Base-by-base conservation (phyloP, 2,329 filamentous ascomycete genomes). In the Aschersonia sp. region DNA sequence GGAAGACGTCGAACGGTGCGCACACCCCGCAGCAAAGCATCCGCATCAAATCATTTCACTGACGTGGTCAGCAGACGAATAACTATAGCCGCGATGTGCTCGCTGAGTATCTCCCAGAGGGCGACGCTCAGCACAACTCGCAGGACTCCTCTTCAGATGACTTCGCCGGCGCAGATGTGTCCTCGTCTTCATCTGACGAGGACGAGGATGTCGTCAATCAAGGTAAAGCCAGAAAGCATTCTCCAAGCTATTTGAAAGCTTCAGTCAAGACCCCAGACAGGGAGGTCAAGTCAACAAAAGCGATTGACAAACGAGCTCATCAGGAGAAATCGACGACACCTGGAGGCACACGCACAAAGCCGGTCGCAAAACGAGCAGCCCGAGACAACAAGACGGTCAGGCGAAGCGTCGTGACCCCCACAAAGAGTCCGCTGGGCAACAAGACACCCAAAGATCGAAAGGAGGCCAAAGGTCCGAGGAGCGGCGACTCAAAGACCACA, bases 1-100 rank as follows among this genome's bases (percentile, higher is more conserved):
- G 86, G 87, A 53, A 78, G 92, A 54, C 80, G 81, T 53, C 78
- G 84, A 51, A 58, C 54, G 46, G 65, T 67, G 52, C 53, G 64
- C 54, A 28, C n/a, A 6, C 12, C 35, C 35, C 35, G 7, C 35
- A 7, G 7, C 35, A 7, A 38, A 38, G 35, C 6, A 7, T n/a
- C 29, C 2, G 28, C 45, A 35, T 30, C 31, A 30, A 44, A 32
- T 1, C 29, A 9, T 20, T 20, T 20, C 20, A 31, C 43, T 44
- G n/a, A 44, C 43, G 28, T 6, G 5, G 30, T 3, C 12, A 45
- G 6, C 41, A 66, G 64, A 54, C 54, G 45, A 59, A 65, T 47
- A 65, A 64, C 54, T 67, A 67, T 53, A 63, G 60, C 49, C 52
- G 57, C 31, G 59, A 56, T 45, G 50, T 46, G 12, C 20, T 49